Base-by-base conservation (phyloP, 306 rosid species). In the Pyrus pyrifolia region DNA sequence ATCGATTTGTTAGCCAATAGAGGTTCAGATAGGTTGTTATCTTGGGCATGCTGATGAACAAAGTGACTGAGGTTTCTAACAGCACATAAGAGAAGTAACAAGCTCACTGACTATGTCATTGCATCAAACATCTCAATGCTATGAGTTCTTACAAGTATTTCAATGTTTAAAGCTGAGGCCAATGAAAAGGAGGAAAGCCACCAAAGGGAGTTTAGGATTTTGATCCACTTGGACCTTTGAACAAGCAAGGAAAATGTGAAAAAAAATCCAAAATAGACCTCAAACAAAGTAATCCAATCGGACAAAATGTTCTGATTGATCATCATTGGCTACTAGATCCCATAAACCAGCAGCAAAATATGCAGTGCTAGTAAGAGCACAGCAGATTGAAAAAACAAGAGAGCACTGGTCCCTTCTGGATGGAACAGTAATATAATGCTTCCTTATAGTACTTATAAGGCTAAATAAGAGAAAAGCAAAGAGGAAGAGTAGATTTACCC, bases 251-350 rank as follows among this genome's bases (percentile, higher is more conserved):
- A 88, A 64, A 78, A 35, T 35, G 90, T 4, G 10, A 79, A 74
- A 67, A 88, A 88, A 87, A 75, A 83, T 73, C 96, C 93, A 91
- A 71, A 88, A 63, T 12, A 91, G 53, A 45, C 84, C 90, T 75
- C 81, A 74, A 10, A 82, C 22, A 14, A 88, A 21, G 83, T 60
- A 79, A 77, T 78, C 68, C 68, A 86, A 46, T 82, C 78, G 76
- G 58, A 74, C 73, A 65, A 80, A 21, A 25, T 74, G 70, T 23
- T 38, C 46, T 11, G 65, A 72, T 33, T 49, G 65, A 21, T 61
- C 70, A 25, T 61, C 82, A 23, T 83, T 68, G 74, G 82, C 78
- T 21, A 75, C 78, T 33, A 85, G 75, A 81, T 73, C 76, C 84
- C 79, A 78, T 15, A 91, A 79, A 40, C 85, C 87, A 67, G 63